Evolutionary conservation across 2,329 filamentous ascomycete genomes (phyloP), one percentile per base, ranked within the genome.

Genomic region (Talaromyces piceae): DNA sequence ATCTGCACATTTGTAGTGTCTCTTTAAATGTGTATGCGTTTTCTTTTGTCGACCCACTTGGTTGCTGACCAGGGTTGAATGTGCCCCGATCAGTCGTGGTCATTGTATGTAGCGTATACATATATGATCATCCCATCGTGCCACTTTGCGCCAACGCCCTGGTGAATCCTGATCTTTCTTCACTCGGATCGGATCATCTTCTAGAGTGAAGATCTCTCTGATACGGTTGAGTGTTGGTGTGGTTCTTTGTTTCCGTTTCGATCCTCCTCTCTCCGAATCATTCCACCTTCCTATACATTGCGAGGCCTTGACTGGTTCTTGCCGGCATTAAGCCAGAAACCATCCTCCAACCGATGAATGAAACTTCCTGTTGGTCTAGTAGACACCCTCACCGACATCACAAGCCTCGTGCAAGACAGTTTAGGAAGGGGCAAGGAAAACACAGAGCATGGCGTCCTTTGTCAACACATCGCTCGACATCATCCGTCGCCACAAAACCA

Each of bases 381-480:
- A n/a, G n/a, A n/a, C n/a, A n/a, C n/a, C n/a, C n/a, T n/a, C n/a
- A n/a, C n/a, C n/a, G n/a, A n/a, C n/a, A n/a, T n/a, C n/a, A n/a
- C n/a, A n/a, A n/a, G n/a, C n/a, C n/a, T n/a, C n/a, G n/a, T n/a
- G n/a, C n/a, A n/a, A n/a, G n/a, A n/a, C n/a, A n/a, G n/a, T n/a
- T n/a, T n/a, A 37, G 7, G 16, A 6, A 37, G 20, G 12, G 1
- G 31, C 5, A 37, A 28, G n/a, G 16, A 20, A 5, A n/a, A n/a
- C 20, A 16, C 5, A 13, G 13, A 26, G 5, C 12, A 68, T 68
- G 66, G 55, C 62, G 5, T 57, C 56, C 44, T 56, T 64, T 12
- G 58, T 66, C 49, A 61, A 57, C 45, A 54, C 58, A n/a, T 63
- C 66, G 18, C 57, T 69, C 44, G 56, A 57, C 46, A 55, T 63